Percentiles rank a stretch among this genome's conserved stretches.
These are phyloP conservation scores for Brettanomyces naardenensis DNA, from an alignment of 805 yeast species.

Conservation along the genomic window DNA sequence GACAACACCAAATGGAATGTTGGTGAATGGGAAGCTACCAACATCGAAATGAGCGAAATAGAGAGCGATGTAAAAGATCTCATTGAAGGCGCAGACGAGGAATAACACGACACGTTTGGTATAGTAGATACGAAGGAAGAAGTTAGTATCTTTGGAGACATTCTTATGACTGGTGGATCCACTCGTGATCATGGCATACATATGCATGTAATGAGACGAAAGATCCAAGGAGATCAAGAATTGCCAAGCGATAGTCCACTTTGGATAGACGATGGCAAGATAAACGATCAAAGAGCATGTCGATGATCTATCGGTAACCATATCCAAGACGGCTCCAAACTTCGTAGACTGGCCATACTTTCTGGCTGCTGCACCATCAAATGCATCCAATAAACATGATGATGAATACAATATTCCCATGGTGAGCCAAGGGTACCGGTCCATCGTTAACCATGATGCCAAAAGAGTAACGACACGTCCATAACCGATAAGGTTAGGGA, in stretches of 20 bases:
- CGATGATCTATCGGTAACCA: constrained; percentile 98
- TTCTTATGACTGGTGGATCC: constrained; percentile 83
- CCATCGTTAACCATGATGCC: constrained; percentile 76
- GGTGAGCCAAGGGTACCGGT: constrained; percentile 72
- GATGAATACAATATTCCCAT: constrained; percentile 65
- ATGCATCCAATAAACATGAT: constrained; percentile 89
- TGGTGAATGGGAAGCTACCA: constrained; percentile 30
- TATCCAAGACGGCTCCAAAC: constrained; percentile 95
- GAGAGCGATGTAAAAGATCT: constrained; percentile 82
- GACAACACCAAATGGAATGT: constrained; percentile 23
- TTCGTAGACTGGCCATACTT: constrained; percentile 79
- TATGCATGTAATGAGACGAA: constrained; percentile 96
- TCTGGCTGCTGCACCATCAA: constrained; percentile 95
- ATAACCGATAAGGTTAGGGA: constrained; percentile 91
- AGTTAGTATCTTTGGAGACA: constrained; percentile 61
- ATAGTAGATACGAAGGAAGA: constrained; percentile 77
- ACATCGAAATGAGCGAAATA: constrained; percentile 66
- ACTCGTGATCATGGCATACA: constrained; percentile 83
- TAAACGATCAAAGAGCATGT: constrained; percentile 89
- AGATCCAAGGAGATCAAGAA: constrained; percentile 74
- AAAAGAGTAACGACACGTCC: constrained; percentile 75
- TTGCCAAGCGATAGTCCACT: constrained; percentile 67
- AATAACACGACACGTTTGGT: constrained; percentile 79
- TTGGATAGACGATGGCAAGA: constrained; percentile 73
- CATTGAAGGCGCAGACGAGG: constrained; percentile 87